Conservation (phyloP, 129 eudicot species). For the Tagetes patula region DNA sequence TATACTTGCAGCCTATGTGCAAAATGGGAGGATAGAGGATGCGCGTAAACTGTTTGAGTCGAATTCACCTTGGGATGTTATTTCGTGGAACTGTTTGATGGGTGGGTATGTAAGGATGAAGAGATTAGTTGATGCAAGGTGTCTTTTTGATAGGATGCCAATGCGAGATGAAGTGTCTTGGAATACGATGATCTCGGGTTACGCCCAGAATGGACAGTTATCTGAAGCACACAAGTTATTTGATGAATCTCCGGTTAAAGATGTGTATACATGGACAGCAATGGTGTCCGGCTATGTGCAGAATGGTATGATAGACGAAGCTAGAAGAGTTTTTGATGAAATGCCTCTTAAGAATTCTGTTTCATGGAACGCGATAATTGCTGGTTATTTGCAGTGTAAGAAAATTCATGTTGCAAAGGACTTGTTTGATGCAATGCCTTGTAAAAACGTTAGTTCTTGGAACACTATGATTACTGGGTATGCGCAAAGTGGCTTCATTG, state of each 20-base stretch:
- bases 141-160: constrained; percentile 7
- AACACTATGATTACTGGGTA: constrained; percentile 18
- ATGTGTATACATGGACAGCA: constrained; percentile 16
- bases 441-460: constrained; percentile 23
- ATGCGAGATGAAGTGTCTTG: constrained; percentile 11
- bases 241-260: constrained; percentile 10
- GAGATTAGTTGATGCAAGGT: constrained; percentile 10
- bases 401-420: constrained; percentile 14
- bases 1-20: constrained; percentile 14
- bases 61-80: constrained; percentile 8
- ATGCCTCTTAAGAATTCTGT: constrained; percentile 17
- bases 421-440: constrained; percentile 14
- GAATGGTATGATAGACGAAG: constrained; percentile 7
- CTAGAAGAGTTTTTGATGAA: constrained; percentile 17
- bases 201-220: background rate
- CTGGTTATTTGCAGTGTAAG: constrained; percentile 17
- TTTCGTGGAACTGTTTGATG: constrained; percentile 20
- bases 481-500: constrained; percentile 11
- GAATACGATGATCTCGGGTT: constrained; percentile 16
- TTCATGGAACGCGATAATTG: constrained; percentile 17
- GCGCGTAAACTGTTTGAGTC: constrained; percentile 1
- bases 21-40: constrained; percentile 18
- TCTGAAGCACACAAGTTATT: constrained; percentile 5
- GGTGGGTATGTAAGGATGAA: constrained; percentile 13
- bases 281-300: constrained; percentile 20